Conservation (phyloP, 2,329 filamentous ascomycete species). For the Botryotinia calthae region DNA sequence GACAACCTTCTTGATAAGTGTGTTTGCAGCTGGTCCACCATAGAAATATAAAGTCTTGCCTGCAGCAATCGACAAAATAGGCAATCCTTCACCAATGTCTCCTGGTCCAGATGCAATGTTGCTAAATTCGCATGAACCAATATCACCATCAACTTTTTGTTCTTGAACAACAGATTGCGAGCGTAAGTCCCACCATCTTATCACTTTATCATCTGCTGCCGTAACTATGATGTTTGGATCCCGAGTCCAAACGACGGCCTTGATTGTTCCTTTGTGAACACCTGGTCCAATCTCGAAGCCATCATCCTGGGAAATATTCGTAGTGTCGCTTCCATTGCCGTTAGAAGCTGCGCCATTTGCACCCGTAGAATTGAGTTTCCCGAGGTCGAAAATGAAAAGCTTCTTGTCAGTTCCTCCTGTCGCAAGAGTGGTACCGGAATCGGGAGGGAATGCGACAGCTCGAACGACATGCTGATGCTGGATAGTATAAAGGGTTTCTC, state of each 20-base stretch:
- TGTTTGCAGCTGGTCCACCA: constrained; percentile 68
- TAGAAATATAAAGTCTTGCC: constrained; percentile 94
- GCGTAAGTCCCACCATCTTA: constrained; percentile 92
- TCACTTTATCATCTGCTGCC: constrained; percentile 82
- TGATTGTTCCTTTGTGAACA: constrained; percentile 83
- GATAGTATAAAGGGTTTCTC: constrained; percentile 81
- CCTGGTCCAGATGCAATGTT: constrained; percentile 58
- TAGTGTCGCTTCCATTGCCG: constrained; percentile 38
- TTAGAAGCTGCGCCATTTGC: constrained; percentile 29
- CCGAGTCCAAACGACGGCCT: constrained; percentile 91
- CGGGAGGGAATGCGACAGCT: constrained; percentile 83
- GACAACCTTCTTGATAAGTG: constrained; percentile 73
- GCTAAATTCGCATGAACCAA: constrained; percentile 88
- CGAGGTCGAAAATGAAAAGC: constrained; percentile 87
- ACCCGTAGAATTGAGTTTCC: constrained; percentile 43
- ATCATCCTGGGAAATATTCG: constrained; percentile 56
- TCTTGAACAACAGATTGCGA: constrained; percentile 72
- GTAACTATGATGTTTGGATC: constrained; percentile 88
- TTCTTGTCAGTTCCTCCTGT: constrained; percentile 97
- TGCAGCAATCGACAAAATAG: constrained; percentile 84
- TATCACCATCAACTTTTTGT: constrained; percentile 75
- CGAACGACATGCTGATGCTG: constrained; percentile 95
- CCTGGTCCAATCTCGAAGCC: constrained; percentile 86
- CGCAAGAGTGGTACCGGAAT: constrained; percentile 78
- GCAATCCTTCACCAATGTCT: constrained; percentile 64